Conservation (phyloP, 306 rosid genomes). For the Begonia masoniana region DNA sequence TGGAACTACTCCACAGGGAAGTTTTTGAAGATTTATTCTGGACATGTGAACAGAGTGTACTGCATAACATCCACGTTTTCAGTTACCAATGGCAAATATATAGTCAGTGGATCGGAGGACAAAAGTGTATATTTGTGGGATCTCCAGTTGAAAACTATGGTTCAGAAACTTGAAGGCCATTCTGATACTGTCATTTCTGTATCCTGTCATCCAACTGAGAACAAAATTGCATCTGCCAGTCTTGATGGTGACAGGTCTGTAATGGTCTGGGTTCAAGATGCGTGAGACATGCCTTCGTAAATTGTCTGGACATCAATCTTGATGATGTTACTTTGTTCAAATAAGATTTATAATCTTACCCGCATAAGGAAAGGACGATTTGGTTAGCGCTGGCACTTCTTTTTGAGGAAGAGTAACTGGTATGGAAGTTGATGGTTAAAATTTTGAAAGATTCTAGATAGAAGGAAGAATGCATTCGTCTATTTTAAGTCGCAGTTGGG, state of each 20-base stretch:
- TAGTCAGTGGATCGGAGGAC: slow-evolving; percentile 93
- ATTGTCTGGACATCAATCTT: too few relatives aligned
- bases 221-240: slow-evolving; percentile 82
- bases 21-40: slow-evolving; percentile 46
- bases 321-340: too few relatives aligned
- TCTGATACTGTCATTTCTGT: slow-evolving; percentile 73
- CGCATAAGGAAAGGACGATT: too few relatives aligned
- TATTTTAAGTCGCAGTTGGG: too few relatives aligned
- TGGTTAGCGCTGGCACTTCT: too few relatives aligned
- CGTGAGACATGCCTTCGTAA: slow-evolving; percentile 11
- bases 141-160: slow-evolving; percentile 64
- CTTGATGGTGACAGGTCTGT: slow-evolving; percentile 66
- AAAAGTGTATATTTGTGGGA: slow-evolving; percentile 78
- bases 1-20: slow-evolving; percentile 68
- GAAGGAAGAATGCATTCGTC: too few relatives aligned
- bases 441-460: too few relatives aligned
- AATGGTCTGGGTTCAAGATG: slow-evolving; percentile 74
- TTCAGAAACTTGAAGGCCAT: slow-evolving; percentile 92
- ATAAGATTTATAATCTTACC: not conserved
- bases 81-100: slow-evolving; percentile 76
- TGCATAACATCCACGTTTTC: slow-evolving; percentile 81
- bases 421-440: too few relatives aligned
- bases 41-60: slow-evolving; percentile 51
- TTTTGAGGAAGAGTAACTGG: too few relatives aligned
- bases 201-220: slow-evolving; percentile 74